These are phyloP conservation scores for Ophiostoma fasciatum DNA, from an alignment of 2,329 filamentous ascomycete genomes.

Conservation along the genomic window DNA sequence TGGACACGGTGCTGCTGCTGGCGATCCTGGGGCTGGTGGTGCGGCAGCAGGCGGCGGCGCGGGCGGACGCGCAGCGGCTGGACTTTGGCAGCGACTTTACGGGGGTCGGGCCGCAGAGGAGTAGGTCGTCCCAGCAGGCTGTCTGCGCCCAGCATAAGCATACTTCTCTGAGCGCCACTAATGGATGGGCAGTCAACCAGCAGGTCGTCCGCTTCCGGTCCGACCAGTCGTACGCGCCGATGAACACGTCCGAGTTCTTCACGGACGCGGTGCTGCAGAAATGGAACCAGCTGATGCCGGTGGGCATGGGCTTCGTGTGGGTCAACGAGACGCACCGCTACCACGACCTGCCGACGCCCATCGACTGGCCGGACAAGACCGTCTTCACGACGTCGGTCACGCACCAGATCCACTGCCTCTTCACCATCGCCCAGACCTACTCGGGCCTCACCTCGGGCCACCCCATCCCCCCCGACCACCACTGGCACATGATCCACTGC, in stretches of 20 bases:
- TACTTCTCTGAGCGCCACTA: no score
- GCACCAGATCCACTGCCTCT: slow-evolving; percentile 24
- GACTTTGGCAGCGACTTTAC: slow-evolving; percentile 24
- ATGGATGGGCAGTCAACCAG: no score
- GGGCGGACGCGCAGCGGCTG: slow-evolving; percentile 12
- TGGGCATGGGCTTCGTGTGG: slow-evolving; percentile 23
- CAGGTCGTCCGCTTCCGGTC: slow-evolving; percentile 20
- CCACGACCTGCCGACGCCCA: slow-evolving; percentile 21
- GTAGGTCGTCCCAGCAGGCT: no score
- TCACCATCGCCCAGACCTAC: slow-evolving; percentile 28
- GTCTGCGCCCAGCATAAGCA: no score
- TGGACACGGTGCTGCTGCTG: slow-evolving; percentile 24
- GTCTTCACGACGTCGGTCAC: slow-evolving; percentile 24
- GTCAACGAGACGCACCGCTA: slow-evolving; percentile 22
- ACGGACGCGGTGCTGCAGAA: slow-evolving; percentile 18
- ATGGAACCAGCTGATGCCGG: slow-evolving; percentile 24
- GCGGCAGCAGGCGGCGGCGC: slow-evolving; percentile 15
- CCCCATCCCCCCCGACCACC: slow-evolving; percentile 26
- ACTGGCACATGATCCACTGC: slow-evolving; percentile 34
- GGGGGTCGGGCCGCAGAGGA: slow-evolving; percentile 19
- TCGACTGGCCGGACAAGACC: slow-evolving; percentile 20
- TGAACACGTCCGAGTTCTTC: slow-evolving; percentile 23
- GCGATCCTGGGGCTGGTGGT: slow-evolving; percentile 23
- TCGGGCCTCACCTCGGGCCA: slow-evolving; percentile 25
- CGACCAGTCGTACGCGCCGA: slow-evolving; percentile 21